Percentiles rank a stretch among this genome's conserved stretches.
These are phyloP conservation scores for Myxozyma vanderwaltii DNA, from an alignment of 805 yeast genomes.

Conservation along the genomic window DNA sequence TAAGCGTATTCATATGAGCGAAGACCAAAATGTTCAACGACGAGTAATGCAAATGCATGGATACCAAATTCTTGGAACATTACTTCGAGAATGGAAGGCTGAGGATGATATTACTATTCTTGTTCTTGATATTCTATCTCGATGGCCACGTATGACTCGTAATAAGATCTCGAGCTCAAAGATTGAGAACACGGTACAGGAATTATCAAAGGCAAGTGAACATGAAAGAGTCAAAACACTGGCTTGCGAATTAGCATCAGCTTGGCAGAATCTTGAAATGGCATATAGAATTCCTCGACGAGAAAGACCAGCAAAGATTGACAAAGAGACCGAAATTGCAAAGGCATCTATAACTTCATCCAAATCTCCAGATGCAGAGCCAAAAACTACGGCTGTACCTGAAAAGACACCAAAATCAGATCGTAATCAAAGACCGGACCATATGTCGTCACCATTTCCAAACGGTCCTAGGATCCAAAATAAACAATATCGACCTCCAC, in stretches of 20 bases:
- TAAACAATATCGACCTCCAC: background rate
- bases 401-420: background rate
- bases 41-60: conserved; percentile 82
- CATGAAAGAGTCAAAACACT: conserved; percentile 43
- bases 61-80: conserved; percentile 69
- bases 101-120: conserved; percentile 49
- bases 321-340: background rate
- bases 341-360: background rate
- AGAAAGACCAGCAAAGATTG: conserved; percentile 35
- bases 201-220: conserved; percentile 42
- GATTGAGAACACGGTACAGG: conserved; percentile 64
- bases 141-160: conserved; percentile 73
- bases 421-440: background rate
- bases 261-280: conserved; percentile 75
- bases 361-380: background rate
- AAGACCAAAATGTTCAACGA: conserved; percentile 53
- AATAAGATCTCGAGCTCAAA: conserved; percentile 75
- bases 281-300: conserved; percentile 84
- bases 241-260: conserved; percentile 54
- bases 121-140: conserved; percentile 58
- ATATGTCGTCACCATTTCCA: background rate
- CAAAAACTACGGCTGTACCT: background rate
- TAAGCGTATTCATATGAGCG: conserved; percentile 61
- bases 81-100: conserved; percentile 49
- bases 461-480: conserved; percentile 6